Evolutionary conservation across 768 basidiomycete species (phyloP).

Genomic region (Albatrellus ellisii): DNA sequence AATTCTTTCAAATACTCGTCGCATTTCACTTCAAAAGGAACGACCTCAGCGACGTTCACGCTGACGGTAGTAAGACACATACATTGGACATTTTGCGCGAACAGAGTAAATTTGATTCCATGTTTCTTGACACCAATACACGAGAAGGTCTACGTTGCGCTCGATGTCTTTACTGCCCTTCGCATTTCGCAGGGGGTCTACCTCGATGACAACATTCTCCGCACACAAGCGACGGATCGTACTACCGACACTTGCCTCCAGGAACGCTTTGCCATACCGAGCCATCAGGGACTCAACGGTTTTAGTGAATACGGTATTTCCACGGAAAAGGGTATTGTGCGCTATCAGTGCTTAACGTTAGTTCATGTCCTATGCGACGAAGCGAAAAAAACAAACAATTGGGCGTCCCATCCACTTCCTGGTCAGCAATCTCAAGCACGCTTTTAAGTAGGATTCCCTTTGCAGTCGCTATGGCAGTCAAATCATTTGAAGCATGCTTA

Average conservation of each 20-base stretch:
- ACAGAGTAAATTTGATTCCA: constrained; percentile 75
- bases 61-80: constrained; percentile 18
- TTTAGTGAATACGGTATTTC: constrained; percentile 35
- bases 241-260: constrained; percentile 68
- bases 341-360: constrained; percentile 28
- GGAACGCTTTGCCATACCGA: constrained; percentile 69
- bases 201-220: constrained; percentile 71
- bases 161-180: constrained; percentile 51
- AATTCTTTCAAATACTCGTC: constrained; percentile 53
- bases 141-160: constrained; percentile 52
- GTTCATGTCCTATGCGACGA: not conserved
- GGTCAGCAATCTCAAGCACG: constrained; percentile 52
- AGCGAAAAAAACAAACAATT: constrained; percentile 34
- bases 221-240: constrained; percentile 56
- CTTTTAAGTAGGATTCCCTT: constrained; percentile 51
- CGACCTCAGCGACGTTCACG: constrained; percentile 5
- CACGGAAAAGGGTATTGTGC: constrained; percentile 67
- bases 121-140: constrained; percentile 67
- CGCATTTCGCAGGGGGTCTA: constrained; percentile 59
- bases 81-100: constrained; percentile 65
- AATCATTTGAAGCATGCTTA: constrained; percentile 43
- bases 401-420: constrained; percentile 58
- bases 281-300: constrained; percentile 71
- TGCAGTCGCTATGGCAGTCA: constrained; percentile 62
- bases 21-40: constrained; percentile 45